Evolutionary conservation across 345 rosid species (phyloP).

Genomic region (Brassica cretica): DNA sequence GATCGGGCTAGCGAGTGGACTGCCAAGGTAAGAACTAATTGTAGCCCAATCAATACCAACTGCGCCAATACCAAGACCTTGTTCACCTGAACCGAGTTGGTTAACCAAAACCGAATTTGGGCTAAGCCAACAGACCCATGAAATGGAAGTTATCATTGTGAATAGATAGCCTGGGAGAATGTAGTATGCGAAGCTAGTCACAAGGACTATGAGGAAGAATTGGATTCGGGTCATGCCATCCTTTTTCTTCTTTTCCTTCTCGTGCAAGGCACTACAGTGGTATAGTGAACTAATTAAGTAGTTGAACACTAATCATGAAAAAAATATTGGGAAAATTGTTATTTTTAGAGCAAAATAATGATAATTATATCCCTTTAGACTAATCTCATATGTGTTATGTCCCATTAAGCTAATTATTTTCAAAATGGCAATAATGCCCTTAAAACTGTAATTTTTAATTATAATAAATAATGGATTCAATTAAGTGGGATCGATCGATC

Average conservation of each 20-base stretch:
- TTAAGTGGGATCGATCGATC: too few species aligned
- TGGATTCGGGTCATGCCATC: constrained; percentile 55
- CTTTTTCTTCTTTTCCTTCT: constrained; percentile 51
- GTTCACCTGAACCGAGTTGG: constrained; percentile 77
- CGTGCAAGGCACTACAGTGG: constrained; percentile 66
- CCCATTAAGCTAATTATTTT: too few species aligned
- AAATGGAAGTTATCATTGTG: constrained; percentile 51
- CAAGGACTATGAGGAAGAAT: constrained; percentile 61
- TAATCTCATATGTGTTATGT: too few species aligned
- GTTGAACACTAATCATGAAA: background rate
- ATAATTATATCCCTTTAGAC: too few species aligned
- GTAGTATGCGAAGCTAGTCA: constrained; percentile 67
- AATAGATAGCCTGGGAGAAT: constrained; percentile 66
- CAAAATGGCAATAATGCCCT: too few species aligned
- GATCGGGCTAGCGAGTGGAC: constrained; percentile 84
- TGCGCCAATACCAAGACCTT: constrained; percentile 76
- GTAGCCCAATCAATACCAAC: constrained; percentile 82
- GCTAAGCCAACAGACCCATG: constrained; percentile 83
- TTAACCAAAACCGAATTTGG: constrained; percentile 63
- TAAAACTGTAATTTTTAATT: too few species aligned
- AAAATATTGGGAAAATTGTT: background rate
- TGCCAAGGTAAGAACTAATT: constrained; percentile 64
- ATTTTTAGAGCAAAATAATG: too few species aligned
- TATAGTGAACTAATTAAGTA: background rate
- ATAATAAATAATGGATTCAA: too few species aligned